These are phyloP conservation scores for Pestalotiopsis sp. DNA, from an alignment of 2,329 filamentous ascomycete species.

Conservation along the genomic window DNA sequence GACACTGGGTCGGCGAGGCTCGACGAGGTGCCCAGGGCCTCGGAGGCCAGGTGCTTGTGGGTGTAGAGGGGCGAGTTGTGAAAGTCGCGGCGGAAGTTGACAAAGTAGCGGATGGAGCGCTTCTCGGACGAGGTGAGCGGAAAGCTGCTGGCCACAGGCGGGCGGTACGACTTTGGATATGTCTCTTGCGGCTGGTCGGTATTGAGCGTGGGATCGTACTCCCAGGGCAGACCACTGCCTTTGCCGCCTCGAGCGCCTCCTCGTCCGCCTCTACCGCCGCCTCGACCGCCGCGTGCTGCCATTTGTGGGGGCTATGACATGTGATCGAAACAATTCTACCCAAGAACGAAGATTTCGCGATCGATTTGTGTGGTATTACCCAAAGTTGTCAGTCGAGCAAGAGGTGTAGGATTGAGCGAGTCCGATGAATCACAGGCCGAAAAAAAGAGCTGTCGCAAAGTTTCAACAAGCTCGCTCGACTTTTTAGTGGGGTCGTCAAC, in stretches of 20 bases:
- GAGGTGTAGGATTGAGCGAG: background rate
- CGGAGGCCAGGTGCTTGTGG: constrained; percentile 45
- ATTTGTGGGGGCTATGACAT: constrained; percentile 38
- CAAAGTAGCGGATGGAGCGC: constrained; percentile 51
- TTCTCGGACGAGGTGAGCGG: constrained; percentile 47
- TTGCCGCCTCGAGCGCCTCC: constrained; percentile 51
- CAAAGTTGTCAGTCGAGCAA: background rate
- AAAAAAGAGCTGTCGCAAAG: constrained; percentile 2
- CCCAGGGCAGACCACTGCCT: constrained; percentile 52
- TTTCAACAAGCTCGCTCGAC: background rate
- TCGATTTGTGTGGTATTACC: background rate
- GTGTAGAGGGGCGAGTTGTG: constrained; percentile 61
- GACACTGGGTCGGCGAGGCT: constrained; percentile 42
- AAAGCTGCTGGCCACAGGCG: constrained; percentile 44
- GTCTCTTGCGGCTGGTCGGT: constrained; percentile 62
- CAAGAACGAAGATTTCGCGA: background rate
- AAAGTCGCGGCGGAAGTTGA: constrained; percentile 60
- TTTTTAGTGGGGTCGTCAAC: background rate
- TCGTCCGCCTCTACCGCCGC: constrained; percentile 49
- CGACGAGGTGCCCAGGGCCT: constrained; percentile 25
- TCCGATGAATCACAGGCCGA: background rate
- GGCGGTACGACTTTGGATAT: constrained; percentile 54
- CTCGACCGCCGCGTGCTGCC: constrained; percentile 56
- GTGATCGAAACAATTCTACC: background rate
- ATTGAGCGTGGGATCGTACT: constrained; percentile 52